phyloP scores from a whole-genome alignment of 257 asterid species.

The Nemophila menziesii region DNA sequence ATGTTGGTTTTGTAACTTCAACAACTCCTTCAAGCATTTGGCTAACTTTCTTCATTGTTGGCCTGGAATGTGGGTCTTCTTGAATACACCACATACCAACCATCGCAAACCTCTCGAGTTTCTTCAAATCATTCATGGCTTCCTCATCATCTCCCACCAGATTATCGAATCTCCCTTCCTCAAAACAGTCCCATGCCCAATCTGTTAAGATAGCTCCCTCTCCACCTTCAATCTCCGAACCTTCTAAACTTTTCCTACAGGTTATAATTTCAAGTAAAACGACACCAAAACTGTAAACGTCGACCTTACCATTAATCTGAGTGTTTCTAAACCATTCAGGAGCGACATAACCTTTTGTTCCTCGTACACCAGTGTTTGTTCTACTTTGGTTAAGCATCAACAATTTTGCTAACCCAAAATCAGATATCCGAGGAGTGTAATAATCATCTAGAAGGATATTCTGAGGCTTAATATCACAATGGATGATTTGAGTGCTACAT shows the following conservation, averaged over 20 bases:
- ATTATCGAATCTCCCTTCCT: slow-evolving; percentile 2
- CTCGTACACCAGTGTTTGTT: slow-evolving; percentile 29
- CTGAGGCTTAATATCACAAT: slow-evolving; percentile 55
- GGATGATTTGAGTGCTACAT: slow-evolving; percentile 42
- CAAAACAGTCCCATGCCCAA: slow-evolving; percentile 9
- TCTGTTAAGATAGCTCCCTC: slow-evolving; percentile 21
- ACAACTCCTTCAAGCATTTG: slow-evolving; percentile 59
- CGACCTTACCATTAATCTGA: slow-evolving; percentile 28
- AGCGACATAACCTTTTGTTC: slow-evolving; percentile 53
- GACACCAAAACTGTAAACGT: slow-evolving; percentile 55
- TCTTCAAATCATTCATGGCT: slow-evolving; percentile 11
- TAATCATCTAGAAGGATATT: slow-evolving; percentile 44
- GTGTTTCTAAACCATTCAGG: slow-evolving; percentile 56
- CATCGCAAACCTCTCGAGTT: slow-evolving; percentile 31
- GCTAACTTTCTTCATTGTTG: slow-evolving; percentile 32
- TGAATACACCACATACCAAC: slow-evolving; percentile 66
- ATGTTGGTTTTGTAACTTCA: slow-evolving; percentile 29
- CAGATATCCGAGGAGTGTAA: slow-evolving; percentile 34
- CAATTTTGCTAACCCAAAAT: slow-evolving; percentile 53
- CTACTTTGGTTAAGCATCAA: slow-evolving; percentile 31
- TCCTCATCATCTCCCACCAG: slow-evolving; percentile 16
- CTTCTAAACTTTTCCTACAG: slow-evolving; percentile 23
- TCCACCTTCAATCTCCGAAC: slow-evolving; percentile 15
- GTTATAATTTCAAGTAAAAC: slow-evolving; percentile 34
- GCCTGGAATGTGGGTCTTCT: slow-evolving; percentile 41